Evolutionary conservation across 208 protist species (phyloP).

Genomic region (Acanthamoeba castellanii): DNA sequence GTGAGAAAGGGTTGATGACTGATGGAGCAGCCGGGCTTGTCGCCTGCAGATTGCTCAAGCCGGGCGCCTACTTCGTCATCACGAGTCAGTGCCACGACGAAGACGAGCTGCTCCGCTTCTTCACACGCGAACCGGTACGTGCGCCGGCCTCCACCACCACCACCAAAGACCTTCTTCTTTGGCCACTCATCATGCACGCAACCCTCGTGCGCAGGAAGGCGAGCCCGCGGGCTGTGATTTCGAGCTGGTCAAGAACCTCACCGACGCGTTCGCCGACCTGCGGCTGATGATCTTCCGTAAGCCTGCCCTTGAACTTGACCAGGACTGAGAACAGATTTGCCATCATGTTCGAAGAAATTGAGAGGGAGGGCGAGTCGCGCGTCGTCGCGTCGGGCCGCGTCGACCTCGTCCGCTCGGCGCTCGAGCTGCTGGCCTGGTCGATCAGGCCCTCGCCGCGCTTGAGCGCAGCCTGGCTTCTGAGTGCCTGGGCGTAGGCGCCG

Average conservation of each 20-base stretch:
- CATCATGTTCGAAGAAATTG: no score
- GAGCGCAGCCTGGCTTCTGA: background rate
- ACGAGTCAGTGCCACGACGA: conserved; percentile 47
- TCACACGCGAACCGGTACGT: background rate
- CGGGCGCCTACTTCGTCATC: conserved; percentile 53
- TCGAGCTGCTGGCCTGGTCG: background rate
- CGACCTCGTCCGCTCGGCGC: background rate
- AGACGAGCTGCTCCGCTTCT: conserved; percentile 46
- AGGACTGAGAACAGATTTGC: conserved; percentile 31
- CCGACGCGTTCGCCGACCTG: background rate
- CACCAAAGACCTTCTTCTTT: background rate
- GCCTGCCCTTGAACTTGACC: conserved; percentile 21
- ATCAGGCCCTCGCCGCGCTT: background rate
- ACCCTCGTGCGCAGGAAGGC: background rate
- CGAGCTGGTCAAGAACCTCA: conserved; percentile 24
- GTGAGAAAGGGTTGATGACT: no score
- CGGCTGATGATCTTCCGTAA: conserved; percentile 53
- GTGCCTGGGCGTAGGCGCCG: background rate
- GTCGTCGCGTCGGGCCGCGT: background rate
- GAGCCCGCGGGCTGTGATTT: conserved; percentile 9
- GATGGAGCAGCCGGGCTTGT: no score
- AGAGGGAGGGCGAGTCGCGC: background rate
- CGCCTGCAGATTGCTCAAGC: conserved; percentile 12
- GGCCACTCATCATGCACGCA: no score
- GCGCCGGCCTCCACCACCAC: background rate